Conservation (phyloP, 345 rosid species). For the Atalantia buxifolia region DNA sequence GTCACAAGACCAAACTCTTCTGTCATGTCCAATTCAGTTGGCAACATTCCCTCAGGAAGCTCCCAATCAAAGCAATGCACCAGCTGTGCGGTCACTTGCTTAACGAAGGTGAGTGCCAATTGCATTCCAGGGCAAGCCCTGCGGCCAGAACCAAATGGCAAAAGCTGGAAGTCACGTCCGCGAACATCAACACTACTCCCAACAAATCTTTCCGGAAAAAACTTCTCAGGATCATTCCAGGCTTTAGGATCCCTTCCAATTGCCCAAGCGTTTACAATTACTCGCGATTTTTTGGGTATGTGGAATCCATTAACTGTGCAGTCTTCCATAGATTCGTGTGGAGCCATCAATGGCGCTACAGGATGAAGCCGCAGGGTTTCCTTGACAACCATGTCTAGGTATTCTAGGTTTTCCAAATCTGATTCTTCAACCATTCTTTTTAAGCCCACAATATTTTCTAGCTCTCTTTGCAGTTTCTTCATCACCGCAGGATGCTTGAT, state of each 20-base stretch:
- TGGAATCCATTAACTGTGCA: slow-evolving; percentile 26
- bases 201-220: slow-evolving; percentile 39
- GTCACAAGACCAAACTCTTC: slow-evolving; percentile 34
- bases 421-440: slow-evolving; percentile 44
- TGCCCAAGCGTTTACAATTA: slow-evolving; percentile 35
- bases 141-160: slow-evolving; percentile 48
- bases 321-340: slow-evolving; percentile 32
- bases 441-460: slow-evolving; percentile 35
- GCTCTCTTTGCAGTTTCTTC: slow-evolving; percentile 36
- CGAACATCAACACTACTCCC: slow-evolving; percentile 29
- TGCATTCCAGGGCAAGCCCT: slow-evolving; percentile 45
- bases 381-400: slow-evolving; percentile 42
- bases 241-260: slow-evolving; percentile 39
- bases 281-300: slow-evolving; percentile 29
- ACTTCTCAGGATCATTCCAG: slow-evolving; percentile 36
- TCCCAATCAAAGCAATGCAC: slow-evolving; percentile 57
- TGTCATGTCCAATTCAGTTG: slow-evolving; percentile 35
- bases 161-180: slow-evolving; percentile 38
- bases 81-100: slow-evolving; percentile 33
- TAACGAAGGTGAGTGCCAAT: slow-evolving; percentile 31
- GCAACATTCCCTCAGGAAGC: slow-evolving; percentile 25
- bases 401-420: slow-evolving; percentile 29
- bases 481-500: slow-evolving; percentile 29
- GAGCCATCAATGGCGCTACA: slow-evolving; percentile 28
- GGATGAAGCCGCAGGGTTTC: slow-evolving; percentile 54